phyloP scores from a whole-genome alignment of 495 filamentous ascomycete species.

The Neurospora sp. region DNA sequence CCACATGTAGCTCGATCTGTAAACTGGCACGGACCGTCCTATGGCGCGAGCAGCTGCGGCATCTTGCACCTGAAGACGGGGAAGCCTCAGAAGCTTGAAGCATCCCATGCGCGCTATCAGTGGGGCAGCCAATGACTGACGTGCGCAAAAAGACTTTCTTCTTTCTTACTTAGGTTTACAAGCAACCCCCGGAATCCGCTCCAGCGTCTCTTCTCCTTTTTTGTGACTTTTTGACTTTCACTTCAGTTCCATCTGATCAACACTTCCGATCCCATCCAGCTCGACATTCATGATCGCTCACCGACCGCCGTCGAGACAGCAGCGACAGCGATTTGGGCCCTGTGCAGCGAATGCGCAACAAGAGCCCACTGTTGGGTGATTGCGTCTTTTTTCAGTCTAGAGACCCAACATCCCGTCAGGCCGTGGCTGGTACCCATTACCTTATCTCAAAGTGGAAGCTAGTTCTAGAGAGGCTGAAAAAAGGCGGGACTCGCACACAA shows the following conservation, averaged over 20 bases:
- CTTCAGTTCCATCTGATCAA: constrained; percentile 1
- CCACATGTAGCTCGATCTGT: background rate
- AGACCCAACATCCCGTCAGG: background rate
- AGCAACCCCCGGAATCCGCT: background rate
- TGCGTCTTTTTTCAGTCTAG: background rate
- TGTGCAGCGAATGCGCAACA: background rate
- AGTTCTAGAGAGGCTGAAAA: background rate
- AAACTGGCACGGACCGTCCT: background rate
- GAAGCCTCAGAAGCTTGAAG: background rate
- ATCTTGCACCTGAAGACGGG: background rate
- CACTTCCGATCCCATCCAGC: background rate
- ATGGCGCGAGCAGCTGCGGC: background rate
- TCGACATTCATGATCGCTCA: background rate
- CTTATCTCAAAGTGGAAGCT: background rate
- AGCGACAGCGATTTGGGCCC: background rate
- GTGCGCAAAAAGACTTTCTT: constrained; percentile 2
- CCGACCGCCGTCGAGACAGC: background rate
- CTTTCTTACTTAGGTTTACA: background rate
- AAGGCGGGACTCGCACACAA: background rate
- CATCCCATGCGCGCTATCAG: background rate
- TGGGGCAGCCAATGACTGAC: constrained; percentile 7
- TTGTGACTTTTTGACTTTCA: background rate
- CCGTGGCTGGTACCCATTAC: background rate
- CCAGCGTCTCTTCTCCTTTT: background rate
- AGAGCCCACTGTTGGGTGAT: background rate